Evolutionary conservation across 441 rosid genomes (phyloP), one percentile per base, ranked within the genome.

Genomic region (Aquilaria agallochum): DNA sequence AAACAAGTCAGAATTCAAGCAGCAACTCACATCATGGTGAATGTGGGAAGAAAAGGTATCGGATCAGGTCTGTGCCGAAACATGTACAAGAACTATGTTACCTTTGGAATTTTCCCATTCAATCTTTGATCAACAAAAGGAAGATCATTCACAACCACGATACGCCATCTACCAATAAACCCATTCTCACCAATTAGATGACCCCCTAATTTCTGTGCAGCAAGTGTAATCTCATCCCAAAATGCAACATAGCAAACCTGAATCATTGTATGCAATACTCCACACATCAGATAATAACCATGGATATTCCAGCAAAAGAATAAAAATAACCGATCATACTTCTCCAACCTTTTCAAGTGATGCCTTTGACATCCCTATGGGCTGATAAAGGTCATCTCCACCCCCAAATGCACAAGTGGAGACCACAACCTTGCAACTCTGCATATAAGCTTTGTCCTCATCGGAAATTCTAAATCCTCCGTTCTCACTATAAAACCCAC

Each of bases 101-200:
- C 99, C 98, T 95, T 92, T 64, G 99, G 99, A 65, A 95, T 89
- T 81, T 92, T 95, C 32, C 99, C 98, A 72, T 95, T 92, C 70
- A 95, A 86, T 70, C 97, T 81, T 73, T 95, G 99, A 68, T 95
- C 97, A 31, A 64, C 54, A 69, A 95, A 95, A 64, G 99, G 97
- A 62, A 95, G 96, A 74, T 95, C 84, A 66, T 62, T 78, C 11
- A 90, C 97, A 34, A 92, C 71, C 56, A 95, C 93, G 64, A 95
- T 73, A 50, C 92, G 93, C 99, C 98, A 95, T 74, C 84, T 95
- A 46, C 97, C 98, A 31, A 92, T 77, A 67, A 77, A 80, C 13
- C 79, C 70, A 67, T 86, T 78, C 74, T 78, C 79, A 9, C 75
- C 92, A 70, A 88, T 63, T 68, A 64, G 82, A 68, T 59, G 78